Base-by-base conservation (phyloP, 169 alveolate species). In the Plasmodium vinckei region DNA sequence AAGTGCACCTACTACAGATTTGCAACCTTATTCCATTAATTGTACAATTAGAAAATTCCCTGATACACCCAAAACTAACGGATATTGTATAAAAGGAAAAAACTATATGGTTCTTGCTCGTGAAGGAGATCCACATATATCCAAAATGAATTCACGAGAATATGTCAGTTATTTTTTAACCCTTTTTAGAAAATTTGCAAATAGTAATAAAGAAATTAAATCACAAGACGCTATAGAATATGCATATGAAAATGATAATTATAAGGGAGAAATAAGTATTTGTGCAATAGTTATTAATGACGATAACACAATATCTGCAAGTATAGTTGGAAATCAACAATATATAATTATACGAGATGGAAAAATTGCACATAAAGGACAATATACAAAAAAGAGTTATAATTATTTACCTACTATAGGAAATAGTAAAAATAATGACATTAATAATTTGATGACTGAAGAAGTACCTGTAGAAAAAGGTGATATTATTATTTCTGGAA, bases 41-140 rank as follows among this genome's bases (percentile, higher is more conserved):
- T 75, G 46, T 49, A 75, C 63, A 61, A 63, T 75, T 44, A 75
- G 63, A n/a, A 75, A 75, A 63, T 73, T 63, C n/a, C 88, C 88
- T 46, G 68, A 47, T 57, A 63, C 63, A 49, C 54, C 5, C 33
- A 73, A 75, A 75, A 75, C 70, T 75, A 73, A 75, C 25, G 88
- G 64, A 25, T 63, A 73, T 67, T 75, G 88, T 63, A 63, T 75
- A 19, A 75, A 75, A 63, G 88, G 73, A 3, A 13, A 75, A 5
- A 73, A 25, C 1, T 75, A 61, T 47, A 75, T 75, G 73, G 75
- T 73, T 19, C 49, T 75, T 49, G 88, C 88, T 63, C 7, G 42
- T 33, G 88, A 63, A 63, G 77, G 77, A 12, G 67, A 49, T 42
- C 70, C 77, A n/a, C 27, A 75, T 2, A 39, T 67, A 75, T 25